A percentile compares a stretch with the other conserved stretches of the same genome.
Evolutionary conservation across 495 filamentous ascomycete species (phyloP).

Genomic region (Cercophora sp.): DNA sequence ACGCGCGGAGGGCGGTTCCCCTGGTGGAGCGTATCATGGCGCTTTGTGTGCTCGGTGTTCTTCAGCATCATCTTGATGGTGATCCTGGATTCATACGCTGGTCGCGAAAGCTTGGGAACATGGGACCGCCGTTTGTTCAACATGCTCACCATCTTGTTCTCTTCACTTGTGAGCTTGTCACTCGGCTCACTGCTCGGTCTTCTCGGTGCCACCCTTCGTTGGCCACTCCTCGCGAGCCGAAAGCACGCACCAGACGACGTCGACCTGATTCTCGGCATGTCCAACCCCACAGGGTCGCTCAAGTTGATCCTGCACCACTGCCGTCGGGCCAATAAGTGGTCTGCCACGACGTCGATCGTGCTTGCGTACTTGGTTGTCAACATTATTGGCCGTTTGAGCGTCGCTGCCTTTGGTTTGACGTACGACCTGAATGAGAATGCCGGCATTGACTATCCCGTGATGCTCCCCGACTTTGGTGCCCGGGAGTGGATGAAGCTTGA

Average conservation of each 20-base stretch:
- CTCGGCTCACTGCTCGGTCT: background rate
- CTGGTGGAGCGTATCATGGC: no score
- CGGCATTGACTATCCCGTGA: background rate
- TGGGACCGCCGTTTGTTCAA: slow-evolving; percentile 1
- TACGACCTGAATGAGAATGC: background rate
- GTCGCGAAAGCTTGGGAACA: no score
- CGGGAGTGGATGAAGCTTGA: background rate
- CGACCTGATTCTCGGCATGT: slow-evolving; percentile 1
- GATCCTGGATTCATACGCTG: no score
- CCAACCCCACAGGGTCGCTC: background rate
- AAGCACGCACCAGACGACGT: background rate
- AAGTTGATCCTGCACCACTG: background rate
- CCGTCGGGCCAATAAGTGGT: background rate
- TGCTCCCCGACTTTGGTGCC: background rate
- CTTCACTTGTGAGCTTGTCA: slow-evolving; percentile 4
- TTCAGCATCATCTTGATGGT: no score
- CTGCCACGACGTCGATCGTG: background rate
- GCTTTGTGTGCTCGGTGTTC: no score
- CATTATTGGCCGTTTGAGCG: background rate
- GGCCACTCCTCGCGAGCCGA: slow-evolving; percentile 24
- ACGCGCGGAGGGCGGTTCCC: no score
- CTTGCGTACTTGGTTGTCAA: background rate
- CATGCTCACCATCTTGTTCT: slow-evolving; percentile 10
- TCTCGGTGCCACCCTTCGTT: slow-evolving; percentile 27
- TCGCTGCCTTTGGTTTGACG: background rate